phyloP scores from a whole-genome alignment of 768 basidiomycete species.

The Tricholoma matsutake region DNA sequence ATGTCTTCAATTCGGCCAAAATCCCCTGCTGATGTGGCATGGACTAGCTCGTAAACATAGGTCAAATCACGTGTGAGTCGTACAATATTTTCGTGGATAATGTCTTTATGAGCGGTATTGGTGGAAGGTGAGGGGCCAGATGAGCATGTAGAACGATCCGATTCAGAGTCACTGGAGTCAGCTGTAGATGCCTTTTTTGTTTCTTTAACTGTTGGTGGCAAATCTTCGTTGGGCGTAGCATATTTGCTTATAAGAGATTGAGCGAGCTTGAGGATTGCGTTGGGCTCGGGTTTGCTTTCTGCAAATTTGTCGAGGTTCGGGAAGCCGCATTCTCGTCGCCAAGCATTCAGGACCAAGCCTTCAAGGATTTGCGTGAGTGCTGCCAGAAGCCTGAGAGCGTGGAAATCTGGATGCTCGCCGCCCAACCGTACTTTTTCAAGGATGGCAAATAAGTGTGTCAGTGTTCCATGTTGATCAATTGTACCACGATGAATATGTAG shows the following conservation, averaged over 20 bases:
- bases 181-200: too few species aligned
- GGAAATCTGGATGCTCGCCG: not conserved
- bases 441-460: not conserved
- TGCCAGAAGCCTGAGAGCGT: not conserved
- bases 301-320: not conserved
- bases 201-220: too few species aligned
- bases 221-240: too few species aligned
- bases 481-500: not conserved
- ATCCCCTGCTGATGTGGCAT: not conserved
- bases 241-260: not conserved
- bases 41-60: not conserved
- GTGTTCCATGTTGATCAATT: not conserved
- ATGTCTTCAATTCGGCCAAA: not conserved
- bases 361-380: not conserved
- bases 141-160: not conserved
- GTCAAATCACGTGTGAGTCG: not conserved
- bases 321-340: not conserved
- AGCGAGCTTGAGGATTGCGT: not conserved
- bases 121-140: not conserved
- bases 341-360: not conserved
- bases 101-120: not conserved
- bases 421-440: not conserved
- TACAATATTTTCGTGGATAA: not conserved
- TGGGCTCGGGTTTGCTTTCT: not conserved
- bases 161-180: not conserved